Percentiles rank a stretch among this genome's conserved stretches.
Conservation (phyloP, 257 asterid species). For the Capsicum chinense region DNA sequence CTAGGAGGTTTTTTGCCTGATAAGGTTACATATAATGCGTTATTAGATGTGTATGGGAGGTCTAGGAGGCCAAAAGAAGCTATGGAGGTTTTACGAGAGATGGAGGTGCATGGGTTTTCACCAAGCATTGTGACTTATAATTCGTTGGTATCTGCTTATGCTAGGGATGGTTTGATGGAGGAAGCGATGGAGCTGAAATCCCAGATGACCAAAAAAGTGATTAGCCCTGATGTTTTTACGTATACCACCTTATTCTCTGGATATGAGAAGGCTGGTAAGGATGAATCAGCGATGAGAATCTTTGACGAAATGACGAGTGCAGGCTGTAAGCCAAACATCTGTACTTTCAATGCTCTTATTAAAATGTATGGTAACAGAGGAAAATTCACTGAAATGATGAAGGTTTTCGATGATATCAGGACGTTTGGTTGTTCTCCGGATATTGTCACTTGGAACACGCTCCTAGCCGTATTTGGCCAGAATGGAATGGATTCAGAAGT, state of each 20-base stretch:
- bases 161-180: constrained; percentile 76
- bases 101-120: constrained; percentile 67
- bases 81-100: constrained; percentile 80
- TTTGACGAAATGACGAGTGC: constrained; percentile 71
- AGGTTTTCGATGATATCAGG: constrained; percentile 75
- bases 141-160: constrained; percentile 78
- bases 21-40: constrained; percentile 84
- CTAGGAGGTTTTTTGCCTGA: constrained; percentile 72
- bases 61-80: constrained; percentile 87
- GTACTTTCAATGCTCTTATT: constrained; percentile 87
- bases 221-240: constrained; percentile 90
- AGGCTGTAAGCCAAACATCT: constrained; percentile 84
- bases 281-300: constrained; percentile 75
- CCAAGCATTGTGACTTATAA: constrained; percentile 82
- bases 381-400: constrained; percentile 88
- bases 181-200: constrained; percentile 77
- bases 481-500: constrained; percentile 89
- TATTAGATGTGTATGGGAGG: constrained; percentile 90
- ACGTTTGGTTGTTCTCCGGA: constrained; percentile 75
- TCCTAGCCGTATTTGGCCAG: constrained; percentile 92
- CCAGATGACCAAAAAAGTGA: constrained; percentile 70
- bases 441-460: constrained; percentile 95
- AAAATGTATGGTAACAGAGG: constrained; percentile 91
- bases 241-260: constrained; percentile 90
- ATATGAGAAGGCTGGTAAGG: constrained; percentile 92